A percentile compares a stretch with the other conserved stretches of the same genome.
phyloP scores from a whole-genome alignment of 805 yeast genomes.

The Pichia gijzeniarum region DNA sequence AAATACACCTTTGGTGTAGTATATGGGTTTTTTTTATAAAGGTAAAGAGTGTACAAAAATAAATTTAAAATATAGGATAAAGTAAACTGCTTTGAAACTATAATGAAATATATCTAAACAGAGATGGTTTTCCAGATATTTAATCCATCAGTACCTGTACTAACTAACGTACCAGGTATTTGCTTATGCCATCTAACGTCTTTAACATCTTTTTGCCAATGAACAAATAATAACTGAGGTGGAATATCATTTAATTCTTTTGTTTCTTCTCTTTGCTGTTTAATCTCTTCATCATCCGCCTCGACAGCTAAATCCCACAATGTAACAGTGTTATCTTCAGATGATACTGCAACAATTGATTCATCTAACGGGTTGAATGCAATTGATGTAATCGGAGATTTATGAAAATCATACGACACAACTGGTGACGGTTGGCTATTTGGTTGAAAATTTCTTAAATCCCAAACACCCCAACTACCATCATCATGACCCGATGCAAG shows the following conservation, averaged over 20 bases:
- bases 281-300: slow-evolving; percentile 95
- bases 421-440: slow-evolving; percentile 66
- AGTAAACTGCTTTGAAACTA: too few species aligned
- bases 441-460: slow-evolving; percentile 75
- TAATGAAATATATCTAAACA: slow-evolving; percentile 41
- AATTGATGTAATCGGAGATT: slow-evolving; percentile 86
- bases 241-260: slow-evolving; percentile 85
- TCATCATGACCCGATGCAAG: slow-evolving; percentile 96
- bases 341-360: slow-evolving; percentile 89
- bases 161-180: slow-evolving; percentile 90
- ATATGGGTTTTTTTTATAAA: not conserved
- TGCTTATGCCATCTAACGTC: slow-evolving; percentile 98
- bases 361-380: slow-evolving; percentile 94
- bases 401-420: slow-evolving; percentile 93
- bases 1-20: slow-evolving; percentile 5
- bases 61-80: too few species aligned
- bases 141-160: slow-evolving; percentile 94
- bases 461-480: slow-evolving; percentile 98
- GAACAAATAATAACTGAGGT: slow-evolving; percentile 91
- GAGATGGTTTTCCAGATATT: slow-evolving; percentile 95
- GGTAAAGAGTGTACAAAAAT: not conserved
- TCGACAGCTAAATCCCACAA: slow-evolving; percentile 98
- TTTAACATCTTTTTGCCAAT: slow-evolving; percentile 97
- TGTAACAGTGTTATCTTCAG: slow-evolving; percentile 95
- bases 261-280: slow-evolving; percentile 72